These are phyloP conservation scores for Teunomyces panamensis DNA, from an alignment of 805 yeast genomes.

Conservation along the genomic window DNA sequence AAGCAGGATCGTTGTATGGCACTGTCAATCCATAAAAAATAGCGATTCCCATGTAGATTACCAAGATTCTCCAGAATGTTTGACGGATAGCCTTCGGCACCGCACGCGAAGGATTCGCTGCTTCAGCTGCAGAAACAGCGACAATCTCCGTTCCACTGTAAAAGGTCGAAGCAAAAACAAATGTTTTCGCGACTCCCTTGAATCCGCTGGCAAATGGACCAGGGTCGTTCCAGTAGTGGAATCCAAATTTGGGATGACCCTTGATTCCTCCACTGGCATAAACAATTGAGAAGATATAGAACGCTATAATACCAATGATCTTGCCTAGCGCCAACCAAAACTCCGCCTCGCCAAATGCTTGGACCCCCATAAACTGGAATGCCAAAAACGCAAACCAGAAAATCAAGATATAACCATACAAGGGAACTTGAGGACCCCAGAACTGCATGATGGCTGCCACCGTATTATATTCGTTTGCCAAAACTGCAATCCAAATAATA, in stretches of 20 bases:
- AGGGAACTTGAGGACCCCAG: constrained; percentile 52
- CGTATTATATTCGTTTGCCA: constrained; percentile 54
- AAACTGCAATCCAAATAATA: constrained; percentile 54
- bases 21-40: constrained; percentile 59
- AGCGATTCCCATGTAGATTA: constrained; percentile 53
- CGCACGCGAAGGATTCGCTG: constrained; percentile 55
- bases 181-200: constrained; percentile 54
- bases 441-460: constrained; percentile 47
- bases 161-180: constrained; percentile 58
- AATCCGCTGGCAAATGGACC: constrained; percentile 47
- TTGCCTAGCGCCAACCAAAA: constrained; percentile 51
- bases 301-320: constrained; percentile 45
- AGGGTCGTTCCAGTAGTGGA: constrained; percentile 42
- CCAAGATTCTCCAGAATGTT: constrained; percentile 51
- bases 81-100: constrained; percentile 58
- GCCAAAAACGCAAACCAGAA: constrained; percentile 51
- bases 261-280: constrained; percentile 45
- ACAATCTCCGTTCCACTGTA: constrained; percentile 58
- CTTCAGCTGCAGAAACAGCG: constrained; percentile 60
- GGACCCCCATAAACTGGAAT: constrained; percentile 51
- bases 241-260: constrained; percentile 37
- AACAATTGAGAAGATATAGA: constrained; percentile 49
- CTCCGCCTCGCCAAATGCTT: constrained; percentile 57
- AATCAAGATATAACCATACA: constrained; percentile 53
- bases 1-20: constrained; percentile 51